Percentiles rank a stretch among this genome's conserved stretches.
Conservation (phyloP, 2,329 filamentous ascomycete genomes). For the Fusarium mexicanum region DNA sequence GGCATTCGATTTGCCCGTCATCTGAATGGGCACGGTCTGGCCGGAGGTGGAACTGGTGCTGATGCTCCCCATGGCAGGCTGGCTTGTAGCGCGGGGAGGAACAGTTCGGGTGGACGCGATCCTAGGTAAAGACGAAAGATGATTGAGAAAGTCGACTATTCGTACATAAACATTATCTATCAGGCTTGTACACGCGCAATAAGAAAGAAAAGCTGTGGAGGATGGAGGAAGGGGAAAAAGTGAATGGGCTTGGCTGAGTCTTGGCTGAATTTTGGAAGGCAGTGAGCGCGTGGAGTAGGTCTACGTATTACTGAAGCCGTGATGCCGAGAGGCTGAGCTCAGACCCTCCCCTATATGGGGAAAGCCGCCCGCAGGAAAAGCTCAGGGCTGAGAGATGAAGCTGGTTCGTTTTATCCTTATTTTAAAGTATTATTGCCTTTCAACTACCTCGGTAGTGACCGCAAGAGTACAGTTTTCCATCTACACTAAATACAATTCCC, state of each 20-base stretch:
- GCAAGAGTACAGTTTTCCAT: neutral
- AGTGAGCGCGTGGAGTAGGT: constrained; percentile 38
- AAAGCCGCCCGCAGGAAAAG: constrained; percentile 14
- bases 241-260: constrained; percentile 30
- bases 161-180: constrained; percentile 38
- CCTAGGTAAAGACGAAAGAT: constrained; percentile 1
- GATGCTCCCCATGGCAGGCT: constrained; percentile 54
- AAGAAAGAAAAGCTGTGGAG: constrained; percentile 7
- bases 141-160: constrained; percentile 18
- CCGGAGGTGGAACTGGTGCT: constrained; percentile 49
- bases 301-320: constrained; percentile 44
- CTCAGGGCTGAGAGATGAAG: neutral
- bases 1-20: constrained; percentile 62
- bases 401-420: neutral
- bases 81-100: neutral
- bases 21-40: constrained; percentile 61
- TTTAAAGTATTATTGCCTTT: neutral
- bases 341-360: constrained; percentile 30
- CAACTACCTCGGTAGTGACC: neutral
- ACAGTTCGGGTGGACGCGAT: neutral
- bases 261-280: constrained; percentile 39
- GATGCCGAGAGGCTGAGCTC: constrained; percentile 45
- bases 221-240: constrained; percentile 20
- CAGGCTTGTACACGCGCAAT: constrained; percentile 9
- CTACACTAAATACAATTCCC: rapidly evolving